Percentiles rank a stretch among this genome's conserved stretches.
These are phyloP conservation scores for Plasmodiophora brassicae DNA, from an alignment of 208 protist species.

Conservation along the genomic window DNA sequence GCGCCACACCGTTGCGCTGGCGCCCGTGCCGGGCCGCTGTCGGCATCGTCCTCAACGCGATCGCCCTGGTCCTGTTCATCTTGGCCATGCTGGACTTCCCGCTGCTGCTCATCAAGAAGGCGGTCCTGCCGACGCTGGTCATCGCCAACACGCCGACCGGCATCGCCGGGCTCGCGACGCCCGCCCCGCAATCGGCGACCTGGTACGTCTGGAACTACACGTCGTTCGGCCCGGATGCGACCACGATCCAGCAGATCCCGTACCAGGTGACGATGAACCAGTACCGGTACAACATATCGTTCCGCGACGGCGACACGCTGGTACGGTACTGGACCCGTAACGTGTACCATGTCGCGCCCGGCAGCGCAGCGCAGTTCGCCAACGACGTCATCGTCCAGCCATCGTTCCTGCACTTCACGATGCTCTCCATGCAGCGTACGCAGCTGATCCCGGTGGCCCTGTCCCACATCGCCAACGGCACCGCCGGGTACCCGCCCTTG, in stretches of 20 bases:
- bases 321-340: neutral
- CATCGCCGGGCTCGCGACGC: neutral
- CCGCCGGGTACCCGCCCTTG: neutral
- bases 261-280: neutral
- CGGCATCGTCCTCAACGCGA: neutral
- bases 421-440: neutral
- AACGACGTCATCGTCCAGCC: slow-evolving; percentile 5
- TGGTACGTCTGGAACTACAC: neutral
- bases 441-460: neutral
- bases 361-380: neutral
- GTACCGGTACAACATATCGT: neutral
- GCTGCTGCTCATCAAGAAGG: neutral
- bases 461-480: neutral
- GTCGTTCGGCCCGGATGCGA: neutral
- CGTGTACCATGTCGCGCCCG: neutral
- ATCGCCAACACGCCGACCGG: neutral
- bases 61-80: neutral
- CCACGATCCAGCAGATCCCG: neutral
- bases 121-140: neutral
- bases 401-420: neutral
- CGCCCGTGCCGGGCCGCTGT: too few relatives aligned
- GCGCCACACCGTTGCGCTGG: too few relatives aligned
- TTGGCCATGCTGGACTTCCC: slow-evolving; percentile 16
- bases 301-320: neutral
- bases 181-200: neutral